These are phyloP conservation scores for Lepiota brunneoincarnata DNA, from an alignment of 768 basidiomycete species.

Conservation along the genomic window DNA sequence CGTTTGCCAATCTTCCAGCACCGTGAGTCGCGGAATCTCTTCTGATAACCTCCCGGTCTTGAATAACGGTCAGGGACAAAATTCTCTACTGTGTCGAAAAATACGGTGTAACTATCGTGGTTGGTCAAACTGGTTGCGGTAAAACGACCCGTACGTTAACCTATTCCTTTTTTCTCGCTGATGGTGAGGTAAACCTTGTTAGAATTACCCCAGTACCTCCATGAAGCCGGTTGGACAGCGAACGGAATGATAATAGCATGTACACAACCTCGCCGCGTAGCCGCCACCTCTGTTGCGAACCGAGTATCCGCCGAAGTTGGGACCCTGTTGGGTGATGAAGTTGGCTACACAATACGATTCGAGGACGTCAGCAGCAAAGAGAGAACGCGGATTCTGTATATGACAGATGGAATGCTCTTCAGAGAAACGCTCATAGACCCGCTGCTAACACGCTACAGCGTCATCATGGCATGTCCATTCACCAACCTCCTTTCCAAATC, in stretches of 20 bases:
- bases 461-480: constrained; percentile 73
- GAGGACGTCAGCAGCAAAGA: constrained; percentile 89
- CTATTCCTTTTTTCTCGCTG: constrained; percentile 12
- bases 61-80: constrained; percentile 52
- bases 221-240: constrained; percentile 90
- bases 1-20: constrained; percentile 90
- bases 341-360: constrained; percentile 96
- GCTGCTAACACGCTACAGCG: constrained; percentile 86
- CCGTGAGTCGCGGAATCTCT: constrained; percentile 41
- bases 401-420: constrained; percentile 99
- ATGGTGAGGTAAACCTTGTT: constrained; percentile 12
- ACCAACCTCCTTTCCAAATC: constrained; percentile 3
- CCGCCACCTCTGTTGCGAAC: constrained; percentile 90
- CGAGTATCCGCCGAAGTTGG: constrained; percentile 95
- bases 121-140: constrained; percentile 95
- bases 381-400: constrained; percentile 86
- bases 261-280: constrained; percentile 90
- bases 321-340: constrained; percentile 85
- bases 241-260: constrained; percentile 86
- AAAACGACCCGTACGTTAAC: constrained; percentile 87
- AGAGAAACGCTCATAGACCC: constrained; percentile 92
- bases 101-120: constrained; percentile 81
- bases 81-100: constrained; percentile 84
- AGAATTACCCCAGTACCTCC: constrained; percentile 96
- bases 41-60: background rate